Evolutionary conservation across 768 basidiomycete genomes (phyloP).

Genomic region (Ramaria rubella): DNA sequence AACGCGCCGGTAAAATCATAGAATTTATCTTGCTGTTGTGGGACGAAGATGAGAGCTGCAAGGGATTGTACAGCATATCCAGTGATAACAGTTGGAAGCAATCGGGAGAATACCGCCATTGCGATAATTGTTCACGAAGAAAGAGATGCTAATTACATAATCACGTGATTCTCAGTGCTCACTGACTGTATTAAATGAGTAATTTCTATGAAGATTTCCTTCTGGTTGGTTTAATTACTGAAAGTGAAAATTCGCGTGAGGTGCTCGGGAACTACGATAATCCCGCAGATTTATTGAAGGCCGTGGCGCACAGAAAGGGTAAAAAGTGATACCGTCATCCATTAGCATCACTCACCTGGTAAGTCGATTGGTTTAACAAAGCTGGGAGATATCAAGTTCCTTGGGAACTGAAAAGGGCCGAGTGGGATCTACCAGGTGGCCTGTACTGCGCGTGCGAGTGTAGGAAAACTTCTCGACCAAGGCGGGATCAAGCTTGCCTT

Average conservation of each 20-base stretch:
- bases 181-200: no score
- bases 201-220: no score
- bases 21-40: conserved; percentile 55
- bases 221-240: no score
- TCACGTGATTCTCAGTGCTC: no score
- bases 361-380: background rate
- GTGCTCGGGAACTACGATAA: no score
- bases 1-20: conserved; percentile 61
- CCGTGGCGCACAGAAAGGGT: no score
- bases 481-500: conserved; percentile 50
- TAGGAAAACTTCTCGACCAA: conserved; percentile 59
- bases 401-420: background rate
- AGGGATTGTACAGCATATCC: conserved; percentile 43
- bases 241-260: no score
- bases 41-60: conserved; percentile 55
- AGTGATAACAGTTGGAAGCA: conserved; percentile 42
- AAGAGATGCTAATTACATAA: no score
- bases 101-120: conserved; percentile 47
- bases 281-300: no score
- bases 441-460: conserved; percentile 30
- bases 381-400: conserved; percentile 2
- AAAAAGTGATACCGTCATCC: no score
- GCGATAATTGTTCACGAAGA: no score
- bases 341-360: no score
- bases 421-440: conserved; percentile 1